These are phyloP conservation scores for Fusarium sp. DNA, from an alignment of 2,329 filamentous ascomycete species.

Conservation along the genomic window DNA sequence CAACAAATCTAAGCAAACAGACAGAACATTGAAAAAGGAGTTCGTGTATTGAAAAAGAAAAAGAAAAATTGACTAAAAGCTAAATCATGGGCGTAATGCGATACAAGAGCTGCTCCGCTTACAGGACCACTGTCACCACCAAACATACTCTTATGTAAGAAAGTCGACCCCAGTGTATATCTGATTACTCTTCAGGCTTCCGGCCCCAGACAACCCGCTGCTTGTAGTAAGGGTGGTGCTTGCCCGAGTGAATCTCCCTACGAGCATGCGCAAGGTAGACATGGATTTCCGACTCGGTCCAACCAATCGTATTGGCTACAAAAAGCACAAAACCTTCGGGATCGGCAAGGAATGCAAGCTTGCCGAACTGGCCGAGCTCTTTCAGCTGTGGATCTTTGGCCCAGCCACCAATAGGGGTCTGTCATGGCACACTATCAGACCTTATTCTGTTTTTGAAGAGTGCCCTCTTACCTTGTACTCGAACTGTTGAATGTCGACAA, in stretches of 20 bases:
- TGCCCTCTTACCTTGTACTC: conserved; percentile 11
- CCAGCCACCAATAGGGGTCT: conserved; percentile 18
- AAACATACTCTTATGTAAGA: not conserved
- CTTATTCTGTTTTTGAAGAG: too few species aligned
- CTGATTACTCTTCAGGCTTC: not conserved
- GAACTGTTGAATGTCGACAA: conserved; percentile 9
- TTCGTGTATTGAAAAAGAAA: too few species aligned
- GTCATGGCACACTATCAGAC: not conserved
- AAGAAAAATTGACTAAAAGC: too few species aligned
- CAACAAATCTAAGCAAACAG: too few species aligned
- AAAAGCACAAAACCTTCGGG: conserved; percentile 13
- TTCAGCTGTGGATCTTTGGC: conserved; percentile 2
- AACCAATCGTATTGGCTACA: conserved; percentile 13
- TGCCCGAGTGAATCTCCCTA: conserved; percentile 2
- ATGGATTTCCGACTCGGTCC: conserved; percentile 6
- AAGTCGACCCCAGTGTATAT: not conserved
- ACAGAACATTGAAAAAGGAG: too few species aligned
- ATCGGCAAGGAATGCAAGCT: conserved; percentile 7
- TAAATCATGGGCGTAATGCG: not conserved
- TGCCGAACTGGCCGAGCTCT: conserved; percentile 3
- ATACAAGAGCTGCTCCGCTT: not conserved
- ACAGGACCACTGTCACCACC: not conserved
- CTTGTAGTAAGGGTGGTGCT: conserved; percentile 8
- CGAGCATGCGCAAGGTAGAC: conserved; percentile 14
- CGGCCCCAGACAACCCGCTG: conserved; percentile 14